Conservation (phyloP, 2,329 filamentous ascomycete genomes). For the Teratosphaeria nubilosa region DNA sequence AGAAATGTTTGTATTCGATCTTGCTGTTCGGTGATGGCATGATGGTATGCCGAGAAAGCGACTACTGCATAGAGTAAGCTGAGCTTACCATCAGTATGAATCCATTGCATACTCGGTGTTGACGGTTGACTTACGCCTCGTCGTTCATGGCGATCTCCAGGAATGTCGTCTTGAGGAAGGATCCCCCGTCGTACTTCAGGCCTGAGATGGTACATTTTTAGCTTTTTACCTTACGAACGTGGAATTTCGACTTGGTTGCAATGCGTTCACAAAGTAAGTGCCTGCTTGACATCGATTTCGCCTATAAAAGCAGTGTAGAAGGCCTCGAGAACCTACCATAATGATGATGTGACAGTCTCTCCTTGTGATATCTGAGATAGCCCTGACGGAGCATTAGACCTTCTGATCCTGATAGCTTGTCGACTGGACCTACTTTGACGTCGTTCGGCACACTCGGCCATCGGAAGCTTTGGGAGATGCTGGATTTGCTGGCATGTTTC, state of each 20-base stretch:
- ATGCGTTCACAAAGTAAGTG: not conserved
- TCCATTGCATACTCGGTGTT: not conserved
- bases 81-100: not conserved
- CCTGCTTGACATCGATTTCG: not conserved
- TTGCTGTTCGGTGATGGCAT: slow-evolving; percentile 58
- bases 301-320: not conserved
- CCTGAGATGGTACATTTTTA: slow-evolving; percentile 21
- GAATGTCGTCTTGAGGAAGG: slow-evolving; percentile 65
- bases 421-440: slow-evolving; percentile 45
- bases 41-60: slow-evolving; percentile 81
- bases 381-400: not conserved
- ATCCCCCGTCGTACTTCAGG: slow-evolving; percentile 56
- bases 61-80: slow-evolving; percentile 70
- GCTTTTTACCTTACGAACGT: not conserved
- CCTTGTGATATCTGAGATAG: slow-evolving; percentile 67
- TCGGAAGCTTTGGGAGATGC: slow-evolving; percentile 15
- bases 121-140: slow-evolving; percentile 43
- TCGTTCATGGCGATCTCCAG: slow-evolving; percentile 63
- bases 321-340: slow-evolving; percentile 45
- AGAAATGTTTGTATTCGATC: slow-evolving; percentile 74
- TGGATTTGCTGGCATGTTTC: slow-evolving; percentile 12
- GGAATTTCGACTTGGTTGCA: not conserved
- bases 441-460: slow-evolving; percentile 42
- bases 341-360: slow-evolving; percentile 70
- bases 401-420: not conserved